These are phyloP conservation scores for Solanum chiquidenum DNA, from an alignment of 257 asterid species.

Conservation along the genomic window DNA sequence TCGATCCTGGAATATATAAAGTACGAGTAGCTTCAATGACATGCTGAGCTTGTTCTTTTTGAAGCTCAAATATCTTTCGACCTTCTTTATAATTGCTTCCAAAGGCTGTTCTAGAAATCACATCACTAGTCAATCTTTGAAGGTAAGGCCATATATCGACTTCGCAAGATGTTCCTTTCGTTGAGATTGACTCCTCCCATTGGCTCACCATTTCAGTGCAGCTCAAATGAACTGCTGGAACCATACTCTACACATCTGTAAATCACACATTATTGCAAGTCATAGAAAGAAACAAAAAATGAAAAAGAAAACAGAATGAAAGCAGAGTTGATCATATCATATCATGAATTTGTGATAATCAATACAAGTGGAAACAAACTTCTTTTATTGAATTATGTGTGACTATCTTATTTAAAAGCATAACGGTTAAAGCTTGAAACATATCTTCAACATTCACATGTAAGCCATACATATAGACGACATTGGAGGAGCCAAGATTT, in stretches of 20 bases:
- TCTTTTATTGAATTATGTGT: not conserved
- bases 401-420: not conserved
- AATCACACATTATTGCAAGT: not conserved
- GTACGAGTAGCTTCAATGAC: not conserved
- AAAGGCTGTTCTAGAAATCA: slow-evolving; percentile 41
- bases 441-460: not conserved
- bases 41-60: slow-evolving; percentile 26
- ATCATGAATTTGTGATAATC: not conserved
- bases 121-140: slow-evolving; percentile 19
- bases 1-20: slow-evolving; percentile 27
- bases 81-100: slow-evolving; percentile 48
- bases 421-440: not conserved
- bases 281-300: not conserved
- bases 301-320: not conserved
- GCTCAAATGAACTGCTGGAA: slow-evolving; percentile 28
- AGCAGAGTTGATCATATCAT: not conserved
- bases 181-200: slow-evolving; percentile 18
- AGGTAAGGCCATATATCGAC: slow-evolving; percentile 40
- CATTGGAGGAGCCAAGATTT: too few species aligned
- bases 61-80: slow-evolving; percentile 34
- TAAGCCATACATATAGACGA: not conserved
- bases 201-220: slow-evolving; percentile 23
- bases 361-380: not conserved
- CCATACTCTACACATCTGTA: slow-evolving; percentile 19
- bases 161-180: slow-evolving; percentile 12